Evolutionary conservation across 176 grass and related monocot genomes (phyloP), one percentile per base, ranked within the genome.

Genomic region (Stipa capillata): DNA sequence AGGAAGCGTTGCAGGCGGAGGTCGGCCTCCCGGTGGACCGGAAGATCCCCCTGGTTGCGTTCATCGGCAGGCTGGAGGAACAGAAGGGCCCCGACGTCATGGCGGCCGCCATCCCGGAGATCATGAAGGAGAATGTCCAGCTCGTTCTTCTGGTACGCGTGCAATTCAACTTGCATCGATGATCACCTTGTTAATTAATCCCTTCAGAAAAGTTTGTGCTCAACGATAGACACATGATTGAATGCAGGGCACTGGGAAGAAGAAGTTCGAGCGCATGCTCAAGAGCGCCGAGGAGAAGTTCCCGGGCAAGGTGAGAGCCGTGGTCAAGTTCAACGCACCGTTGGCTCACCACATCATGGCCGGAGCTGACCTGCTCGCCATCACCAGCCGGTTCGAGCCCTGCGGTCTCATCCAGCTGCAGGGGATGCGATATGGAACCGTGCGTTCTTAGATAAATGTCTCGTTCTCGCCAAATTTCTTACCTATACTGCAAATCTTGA

Each of bases 41-140:
- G 41, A 79, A 88, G n/a, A 85, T 90, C 16, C 95, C 92, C 1
- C 81, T 97, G 49, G 57, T 97, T 12, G 95, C 85, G 8, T 97
- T 97, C 85, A 87, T 97, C 4, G 95, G 95, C 41, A 89, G 92
- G 83, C 80, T 97, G 8, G 95, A 97, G 77, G 95, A 97, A 69
- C 95, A 97, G 89, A 97, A 97, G 79, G 95, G 95, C 47, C 91
- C 95, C 33, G 95, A 97, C 80, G 81, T 97, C 78, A 85, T 97
- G 76, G 90, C 90, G 15, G 87, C 74, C 41, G 92, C 95, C 48
- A 92, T 98, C 41, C 85, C 87, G 41, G 40, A 85, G 86, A 37
- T 94, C 64, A 36, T 92, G 88, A 42, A 87, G 37, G 89, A 98
- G 84, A n/a, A 92, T 53, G 85, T 92, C 14, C 95, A 98, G 89